Evolutionary conservation across 148 eudicot genomes (phyloP), one percentile per base, ranked within the genome.

Genomic region (Beta vulgaris): DNA sequence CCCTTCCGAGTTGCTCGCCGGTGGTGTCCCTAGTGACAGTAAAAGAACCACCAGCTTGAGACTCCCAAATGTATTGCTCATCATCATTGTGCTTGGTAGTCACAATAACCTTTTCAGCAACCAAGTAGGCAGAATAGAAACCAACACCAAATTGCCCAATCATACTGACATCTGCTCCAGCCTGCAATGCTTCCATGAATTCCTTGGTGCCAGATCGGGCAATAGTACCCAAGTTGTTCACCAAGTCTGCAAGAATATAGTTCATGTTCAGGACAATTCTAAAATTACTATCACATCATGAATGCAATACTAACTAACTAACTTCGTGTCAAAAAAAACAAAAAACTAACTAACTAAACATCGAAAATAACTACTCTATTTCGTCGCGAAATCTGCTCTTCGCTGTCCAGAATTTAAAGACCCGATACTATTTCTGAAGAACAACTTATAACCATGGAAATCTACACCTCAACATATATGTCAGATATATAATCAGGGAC

Each of bases 161-260:
- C 98, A 93, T 93, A 83, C 98, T 93, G 1, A 93, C 98, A 83
- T 93, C 98, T 2, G 96, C 98, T 7, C 96, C 98, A 0, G 96
- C 98, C 43, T 93, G 98, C 73, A 93, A 54, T 40, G 98, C 98
- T 76, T 91, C 96, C 98, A 91, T 93, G 78, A 93, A 93, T 61
- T 93, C 97, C 78, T 91, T 93, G 37, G 98, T 93, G 37, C 98
- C 97, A 4, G 98, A 93, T 40, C 98, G 87, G 55, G 97, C 97
- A 79, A 93, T 93, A 2, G 98, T 93, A 18, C 98, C 98, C 88
- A 93, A 76, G 68, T 93, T 93, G 85, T 93, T 93, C 86, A 93
- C 94, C 91, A 93, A 75, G 76, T 93, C 97, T 93, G 78, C 73
- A 68, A 15, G 6, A 6, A 29, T 26, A 51, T 8, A 62, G 11